These are phyloP conservation scores for Xylariaceae sp. DNA, from an alignment of 2,329 filamentous ascomycete species.

Conservation along the genomic window DNA sequence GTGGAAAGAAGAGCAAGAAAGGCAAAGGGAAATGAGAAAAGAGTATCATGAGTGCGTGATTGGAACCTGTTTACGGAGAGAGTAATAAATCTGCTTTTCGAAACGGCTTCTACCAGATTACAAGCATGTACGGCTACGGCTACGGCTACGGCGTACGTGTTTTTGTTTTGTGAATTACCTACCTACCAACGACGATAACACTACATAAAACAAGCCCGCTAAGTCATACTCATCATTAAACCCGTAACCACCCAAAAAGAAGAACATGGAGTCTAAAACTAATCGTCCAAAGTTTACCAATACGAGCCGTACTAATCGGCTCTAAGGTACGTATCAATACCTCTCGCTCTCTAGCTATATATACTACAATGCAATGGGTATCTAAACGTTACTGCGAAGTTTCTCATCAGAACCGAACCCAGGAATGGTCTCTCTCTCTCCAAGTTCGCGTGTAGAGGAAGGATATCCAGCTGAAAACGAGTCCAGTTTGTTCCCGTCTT, in stretches of 20 bases:
- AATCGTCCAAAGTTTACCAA: no score
- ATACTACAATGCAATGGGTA: slow-evolving; percentile 19
- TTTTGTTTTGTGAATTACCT: background rate
- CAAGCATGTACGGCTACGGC: background rate
- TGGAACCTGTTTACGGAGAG: background rate
- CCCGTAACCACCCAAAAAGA: no score
- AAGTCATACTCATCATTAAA: no score
- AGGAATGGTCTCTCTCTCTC: background rate
- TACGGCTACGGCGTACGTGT: background rate
- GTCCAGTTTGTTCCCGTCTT: background rate
- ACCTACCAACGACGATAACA: background rate
- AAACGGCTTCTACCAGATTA: background rate
- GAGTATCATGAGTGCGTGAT: background rate
- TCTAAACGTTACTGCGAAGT: slow-evolving; percentile 14
- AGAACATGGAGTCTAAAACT: no score
- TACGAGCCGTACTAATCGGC: no score
- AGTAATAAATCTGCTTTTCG: background rate
- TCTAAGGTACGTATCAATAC: background rate
- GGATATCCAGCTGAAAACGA: background rate
- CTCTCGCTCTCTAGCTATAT: slow-evolving; percentile 11
- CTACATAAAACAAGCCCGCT: no score
- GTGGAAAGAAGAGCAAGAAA: slow-evolving; percentile 45
- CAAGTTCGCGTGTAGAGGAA: background rate
- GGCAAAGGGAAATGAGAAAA: slow-evolving; percentile 37
- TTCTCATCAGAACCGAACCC: background rate